Evolutionary conservation across 2,329 filamentous ascomycete genomes (phyloP), one percentile per base, ranked within the genome.

Genomic region (Verticillium tricorpus): DNA sequence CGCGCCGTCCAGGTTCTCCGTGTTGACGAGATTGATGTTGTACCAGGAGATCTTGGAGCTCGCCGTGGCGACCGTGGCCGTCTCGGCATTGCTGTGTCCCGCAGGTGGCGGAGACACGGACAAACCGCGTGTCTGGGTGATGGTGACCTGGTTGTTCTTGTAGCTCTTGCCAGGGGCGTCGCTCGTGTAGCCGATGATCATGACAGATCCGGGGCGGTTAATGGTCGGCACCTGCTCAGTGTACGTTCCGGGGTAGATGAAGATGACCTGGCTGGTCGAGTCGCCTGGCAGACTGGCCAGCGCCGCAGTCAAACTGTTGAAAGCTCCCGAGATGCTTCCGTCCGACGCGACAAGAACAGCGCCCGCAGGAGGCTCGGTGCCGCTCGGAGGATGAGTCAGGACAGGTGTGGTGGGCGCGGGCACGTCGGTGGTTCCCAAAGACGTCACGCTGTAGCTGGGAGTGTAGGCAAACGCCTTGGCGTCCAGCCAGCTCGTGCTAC

Each of bases 131-230:
- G 79, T 77, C 57, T 84, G 82, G 0, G 76, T 77, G 63, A 83
- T 76, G 62, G 80, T 88, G 32, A 87, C 87, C 34, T 78, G 76
- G 73, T 90, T 90, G 61, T 72, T 73, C 4, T 73, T 67, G 70
- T 88, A 89, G 14, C 74, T 74, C 12, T 76, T 72, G 5, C 81
- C 81, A 56, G 59, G 59, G 8, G 50, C 59, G 62, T 83, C 78
- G 37, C 73, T 70, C 1, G 87, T 88, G 68, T 83, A 82, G 17
- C 87, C 87, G 67, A 86, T 85, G 63, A 86, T 79, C 25, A 82
- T 81, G 50, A 86, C 74, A 11, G 78, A 72, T 2, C 80, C 82
- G 6, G 74, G 76, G 59, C 82, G 78, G 0, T 72, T 69, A 7
- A 78, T 71, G 35, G 87, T 77, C 61, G 80, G 82, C 40, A 88